Evolutionary conservation across 2,329 filamentous ascomycete genomes (phyloP), one percentile per base, ranked within the genome.

Genomic region (Metarhizium guizhouense): DNA sequence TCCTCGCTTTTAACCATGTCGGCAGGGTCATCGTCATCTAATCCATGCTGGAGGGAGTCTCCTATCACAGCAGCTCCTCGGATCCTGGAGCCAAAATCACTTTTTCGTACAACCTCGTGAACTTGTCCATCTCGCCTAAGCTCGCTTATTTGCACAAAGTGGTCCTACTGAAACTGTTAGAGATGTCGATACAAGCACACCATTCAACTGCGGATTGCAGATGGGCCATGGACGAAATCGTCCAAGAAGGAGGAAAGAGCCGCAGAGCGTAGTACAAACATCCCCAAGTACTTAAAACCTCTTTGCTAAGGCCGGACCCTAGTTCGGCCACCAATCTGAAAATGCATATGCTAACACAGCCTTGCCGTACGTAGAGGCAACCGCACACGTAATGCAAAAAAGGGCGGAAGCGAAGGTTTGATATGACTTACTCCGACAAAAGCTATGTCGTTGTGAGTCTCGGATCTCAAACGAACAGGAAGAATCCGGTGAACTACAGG

Each of bases 71-170:
- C 82, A 4, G 90, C 90, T 63, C 90, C 88, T 58, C 88, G 78
- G 60, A 97, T 96, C 47, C 84, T 81, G 36, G 83, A 81, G 54
- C 85, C 84, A 67, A 97, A 93, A 67, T 96, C 85, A 45, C 79
- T 78, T 69, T 92, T 95, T 58, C 82, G 81, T n/a, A 81, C 77
- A n/a, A 96, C 76, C 64, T 90, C 84, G 60, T 85, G 82, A 29
- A 96, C 78, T 63, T 87, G 85, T 1, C 85, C 85, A 65, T 88
- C 82, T 48, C 76, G 76, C 5, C 77, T 76, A 2, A 94, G 80
- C 67, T 95, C 87, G 63, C 85, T 87, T 60, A 97, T 83, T 61
- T 93, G 86, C 48, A 99, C 80, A 62, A 84, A 89, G 59, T 87
- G 81, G 61, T 95, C 87, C 84, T 87, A 49, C 14, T 25, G 64